phyloP scores from a whole-genome alignment of 2,329 filamentous ascomycete species.

The Microdochium bolleyi region DNA sequence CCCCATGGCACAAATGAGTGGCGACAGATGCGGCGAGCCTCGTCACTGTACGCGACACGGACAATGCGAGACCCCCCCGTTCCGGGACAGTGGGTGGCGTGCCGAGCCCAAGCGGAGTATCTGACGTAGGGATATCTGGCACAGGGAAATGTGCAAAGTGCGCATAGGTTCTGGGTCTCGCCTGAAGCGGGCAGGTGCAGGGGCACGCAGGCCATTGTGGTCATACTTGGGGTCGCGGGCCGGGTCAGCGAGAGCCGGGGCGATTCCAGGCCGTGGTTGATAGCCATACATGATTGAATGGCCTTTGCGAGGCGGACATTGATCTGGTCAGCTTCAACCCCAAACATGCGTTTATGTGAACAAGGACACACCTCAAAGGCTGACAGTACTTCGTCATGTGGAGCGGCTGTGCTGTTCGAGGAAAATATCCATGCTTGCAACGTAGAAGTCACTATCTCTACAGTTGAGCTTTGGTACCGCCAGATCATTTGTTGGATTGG shows the following conservation, averaged over 20 bases:
- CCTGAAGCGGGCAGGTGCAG: neutral
- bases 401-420: too few relatives aligned
- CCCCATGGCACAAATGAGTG: neutral
- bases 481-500: neutral
- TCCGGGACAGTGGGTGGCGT: neutral
- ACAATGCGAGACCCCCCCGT: neutral
- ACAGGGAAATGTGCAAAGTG: neutral
- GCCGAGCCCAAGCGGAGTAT: neutral
- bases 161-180: neutral
- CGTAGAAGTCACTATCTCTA: too few relatives aligned
- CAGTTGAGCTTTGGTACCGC: neutral
- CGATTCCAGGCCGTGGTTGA: neutral
- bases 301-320: too few relatives aligned
- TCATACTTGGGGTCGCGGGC: neutral
- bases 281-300: neutral
- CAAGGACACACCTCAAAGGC: too few relatives aligned
- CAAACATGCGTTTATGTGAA: too few relatives aligned
- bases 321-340: too few relatives aligned
- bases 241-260: neutral
- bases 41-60: neutral
- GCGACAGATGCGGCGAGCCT: neutral
- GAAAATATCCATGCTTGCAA: too few relatives aligned
- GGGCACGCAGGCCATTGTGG: neutral
- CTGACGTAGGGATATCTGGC: too few relatives aligned
- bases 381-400: too few relatives aligned